Conservation (phyloP, 176 grass and related monocot genomes). For the Elymus sibiricus region DNA sequence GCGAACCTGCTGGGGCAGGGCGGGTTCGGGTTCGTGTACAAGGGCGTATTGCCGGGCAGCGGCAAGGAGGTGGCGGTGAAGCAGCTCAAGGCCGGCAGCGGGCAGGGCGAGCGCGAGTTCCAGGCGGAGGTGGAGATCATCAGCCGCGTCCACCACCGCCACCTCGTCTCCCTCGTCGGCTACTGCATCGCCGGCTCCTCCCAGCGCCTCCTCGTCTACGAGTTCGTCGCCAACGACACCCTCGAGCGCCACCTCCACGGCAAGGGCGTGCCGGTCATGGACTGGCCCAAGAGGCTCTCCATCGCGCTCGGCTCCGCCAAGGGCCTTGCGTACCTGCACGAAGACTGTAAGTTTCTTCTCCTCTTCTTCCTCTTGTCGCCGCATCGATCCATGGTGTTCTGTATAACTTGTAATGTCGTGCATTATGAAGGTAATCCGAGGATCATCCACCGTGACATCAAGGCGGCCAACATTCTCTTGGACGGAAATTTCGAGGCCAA, state of each 20-base stretch:
- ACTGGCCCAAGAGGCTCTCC: constrained; percentile 66
- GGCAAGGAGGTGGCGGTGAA: constrained; percentile 91
- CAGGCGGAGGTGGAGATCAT: constrained; percentile 99
- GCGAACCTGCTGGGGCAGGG: constrained; percentile 82
- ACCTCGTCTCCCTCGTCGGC: constrained; percentile 93
- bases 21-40: constrained; percentile 89
- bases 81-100: constrained; percentile 92
- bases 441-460: constrained; percentile 98
- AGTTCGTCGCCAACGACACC: constrained; percentile 79
- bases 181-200: constrained; percentile 72
- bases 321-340: constrained; percentile 93
- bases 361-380: neutral
- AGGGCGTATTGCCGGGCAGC: constrained; percentile 65
- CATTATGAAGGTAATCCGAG: constrained; percentile 61
- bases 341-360: constrained; percentile 63
- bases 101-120: constrained; percentile 98
- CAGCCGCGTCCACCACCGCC: constrained; percentile 93
- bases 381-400: neutral
- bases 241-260: constrained; percentile 87
- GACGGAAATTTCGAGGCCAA: constrained; percentile 93
- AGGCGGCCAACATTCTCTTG: constrained; percentile 86
- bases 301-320: constrained; percentile 92
- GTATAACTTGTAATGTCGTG: neutral
- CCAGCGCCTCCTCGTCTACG: constrained; percentile 89
- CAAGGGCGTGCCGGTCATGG: constrained; percentile 67